phyloP scores from a whole-genome alignment of 352 stramenopile genomes.

The Globisporangium camurandrum region DNA sequence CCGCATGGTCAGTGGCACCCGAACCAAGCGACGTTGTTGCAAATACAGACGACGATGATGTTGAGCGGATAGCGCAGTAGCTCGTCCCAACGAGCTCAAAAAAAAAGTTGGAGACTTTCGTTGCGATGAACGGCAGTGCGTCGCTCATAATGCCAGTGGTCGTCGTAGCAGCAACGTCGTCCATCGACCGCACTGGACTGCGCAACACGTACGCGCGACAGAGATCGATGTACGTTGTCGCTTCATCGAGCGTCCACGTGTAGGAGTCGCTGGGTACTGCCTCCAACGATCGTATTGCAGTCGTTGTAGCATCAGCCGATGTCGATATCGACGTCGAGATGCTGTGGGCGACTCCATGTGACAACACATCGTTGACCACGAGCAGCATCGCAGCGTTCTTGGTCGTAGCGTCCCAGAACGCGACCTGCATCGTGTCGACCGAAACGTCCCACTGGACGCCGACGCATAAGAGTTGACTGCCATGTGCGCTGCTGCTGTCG shows the following conservation, averaged over 20 bases:
- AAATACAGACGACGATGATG: background rate
- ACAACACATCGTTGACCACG: constrained; percentile 43
- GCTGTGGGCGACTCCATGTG: constrained; percentile 30
- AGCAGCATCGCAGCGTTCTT: constrained; percentile 47
- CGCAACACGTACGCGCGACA: constrained; percentile 50
- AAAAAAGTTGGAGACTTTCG: constrained; percentile 45
- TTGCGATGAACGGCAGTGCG: constrained; percentile 21
- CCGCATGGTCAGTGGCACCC: too few relatives aligned
- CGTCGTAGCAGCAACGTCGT: constrained; percentile 5
- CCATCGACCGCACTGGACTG: constrained; percentile 8
- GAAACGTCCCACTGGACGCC: constrained; percentile 65
- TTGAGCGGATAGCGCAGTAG: constrained; percentile 28
- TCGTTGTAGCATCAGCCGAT: background rate
- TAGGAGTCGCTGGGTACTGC: background rate
- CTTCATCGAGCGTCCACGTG: constrained; percentile 43
- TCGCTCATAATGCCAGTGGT: constrained; percentile 8
- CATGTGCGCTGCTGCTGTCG: background rate
- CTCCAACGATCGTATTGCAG: too few relatives aligned
- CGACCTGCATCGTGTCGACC: constrained; percentile 42
- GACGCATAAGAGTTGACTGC: constrained; percentile 19
- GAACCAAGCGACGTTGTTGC: constrained; percentile 6
- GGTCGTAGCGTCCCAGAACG: constrained; percentile 56
- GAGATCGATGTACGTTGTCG: constrained; percentile 50
- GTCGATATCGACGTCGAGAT: background rate
- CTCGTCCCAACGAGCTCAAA: constrained; percentile 53